Percentiles rank a stretch among this genome's conserved stretches.
Conservation (phyloP, 192 early-diverging fungal genomes). For the Lobosporangium transversale region DNA sequence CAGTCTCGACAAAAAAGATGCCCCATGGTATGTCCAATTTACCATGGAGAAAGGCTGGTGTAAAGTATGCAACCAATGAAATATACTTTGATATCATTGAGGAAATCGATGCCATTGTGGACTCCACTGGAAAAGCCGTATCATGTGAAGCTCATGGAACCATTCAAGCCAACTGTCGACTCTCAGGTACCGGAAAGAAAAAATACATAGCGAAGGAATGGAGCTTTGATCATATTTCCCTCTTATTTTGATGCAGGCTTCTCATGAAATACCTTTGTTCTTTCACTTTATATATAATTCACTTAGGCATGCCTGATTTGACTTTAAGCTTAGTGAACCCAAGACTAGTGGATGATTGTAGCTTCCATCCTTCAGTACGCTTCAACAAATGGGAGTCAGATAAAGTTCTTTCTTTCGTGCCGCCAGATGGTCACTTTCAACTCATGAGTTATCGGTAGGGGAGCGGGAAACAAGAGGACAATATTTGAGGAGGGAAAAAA, state of each 20-base stretch:
- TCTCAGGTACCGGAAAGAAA: constrained; percentile 69
- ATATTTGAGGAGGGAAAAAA: neutral
- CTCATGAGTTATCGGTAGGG: constrained; percentile 81
- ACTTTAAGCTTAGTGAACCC: constrained; percentile 78
- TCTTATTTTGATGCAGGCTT: too few relatives aligned
- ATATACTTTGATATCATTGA: constrained; percentile 95
- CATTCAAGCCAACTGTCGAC: constrained; percentile 76
- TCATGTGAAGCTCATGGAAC: constrained; percentile 84
- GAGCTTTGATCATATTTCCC: neutral
- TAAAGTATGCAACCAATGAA: constrained; percentile 92
- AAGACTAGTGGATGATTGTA: constrained; percentile 77
- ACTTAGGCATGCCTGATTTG: constrained; percentile 89
- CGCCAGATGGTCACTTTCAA: constrained; percentile 93
- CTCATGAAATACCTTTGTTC: too few relatives aligned
- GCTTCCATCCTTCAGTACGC: constrained; percentile 93
- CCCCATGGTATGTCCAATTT: constrained; percentile 77
- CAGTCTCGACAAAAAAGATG: constrained; percentile 56
- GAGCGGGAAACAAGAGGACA: neutral
- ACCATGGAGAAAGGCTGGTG: constrained; percentile 88
- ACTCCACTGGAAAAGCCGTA: constrained; percentile 75
- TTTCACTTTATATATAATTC: neutral
- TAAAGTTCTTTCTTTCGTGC: constrained; percentile 86
- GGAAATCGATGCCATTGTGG: constrained; percentile 86
- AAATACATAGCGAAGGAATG: neutral
- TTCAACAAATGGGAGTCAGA: constrained; percentile 84